A percentile compares a stretch with the other conserved stretches of the same genome.
Evolutionary conservation across 192 early-diverging fungal genomes (phyloP).

Genomic region (Gamsiella multidivaricata): DNA sequence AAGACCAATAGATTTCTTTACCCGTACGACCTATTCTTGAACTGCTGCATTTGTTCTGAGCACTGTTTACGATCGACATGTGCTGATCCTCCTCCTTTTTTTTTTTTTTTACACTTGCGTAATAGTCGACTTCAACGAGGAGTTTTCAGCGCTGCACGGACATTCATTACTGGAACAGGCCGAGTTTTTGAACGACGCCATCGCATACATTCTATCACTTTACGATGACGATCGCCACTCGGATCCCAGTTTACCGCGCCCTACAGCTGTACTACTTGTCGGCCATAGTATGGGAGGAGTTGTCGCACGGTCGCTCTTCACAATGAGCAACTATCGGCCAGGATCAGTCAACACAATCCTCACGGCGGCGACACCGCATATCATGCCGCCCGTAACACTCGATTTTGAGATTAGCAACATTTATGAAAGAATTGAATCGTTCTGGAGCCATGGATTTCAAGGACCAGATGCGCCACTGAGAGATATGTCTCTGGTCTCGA

Average conservation of each 20-base stretch:
- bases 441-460: slow-evolving; percentile 73
- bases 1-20: slow-evolving; percentile 68
- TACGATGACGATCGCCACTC: slow-evolving; percentile 66
- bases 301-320: slow-evolving; percentile 84
- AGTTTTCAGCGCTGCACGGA: slow-evolving; percentile 90
- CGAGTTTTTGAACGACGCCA: slow-evolving; percentile 84
- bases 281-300: slow-evolving; percentile 98
- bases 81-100: too few relatives aligned
- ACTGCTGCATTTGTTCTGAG: too few relatives aligned
- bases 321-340: slow-evolving; percentile 75
- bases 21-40: slow-evolving; percentile 48
- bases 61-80: too few relatives aligned
- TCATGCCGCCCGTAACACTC: slow-evolving; percentile 82
- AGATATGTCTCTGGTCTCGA: slow-evolving; percentile 81
- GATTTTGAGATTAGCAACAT: slow-evolving; percentile 69
- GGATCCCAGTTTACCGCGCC: slow-evolving; percentile 56
- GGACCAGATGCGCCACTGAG: slow-evolving; percentile 31
- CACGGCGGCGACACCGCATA: slow-evolving; percentile 91
- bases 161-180: slow-evolving; percentile 89
- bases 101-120: slow-evolving; percentile 1
- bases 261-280: slow-evolving; percentile 82
- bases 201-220: slow-evolving; percentile 79
- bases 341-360: slow-evolving; percentile 85
- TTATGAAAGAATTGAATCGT: slow-evolving; percentile 74
- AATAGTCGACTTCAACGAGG: slow-evolving; percentile 87